Percentiles rank a stretch among this genome's conserved stretches.
Conservation (phyloP, 192 early-diverging fungal species). For the Umbelopsis ramanniana region DNA sequence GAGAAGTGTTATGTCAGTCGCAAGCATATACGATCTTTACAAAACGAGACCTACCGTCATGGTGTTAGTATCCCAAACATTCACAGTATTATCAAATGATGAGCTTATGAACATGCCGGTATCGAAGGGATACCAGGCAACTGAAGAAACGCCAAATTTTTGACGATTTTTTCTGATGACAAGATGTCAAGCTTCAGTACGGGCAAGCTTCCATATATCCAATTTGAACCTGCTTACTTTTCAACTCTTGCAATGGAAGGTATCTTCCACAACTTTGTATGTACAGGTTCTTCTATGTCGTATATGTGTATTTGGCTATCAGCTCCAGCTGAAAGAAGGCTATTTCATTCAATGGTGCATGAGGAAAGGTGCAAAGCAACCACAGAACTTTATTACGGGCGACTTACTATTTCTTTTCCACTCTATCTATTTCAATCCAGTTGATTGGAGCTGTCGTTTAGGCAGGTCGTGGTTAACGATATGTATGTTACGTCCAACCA, state of each 20-base stretch:
- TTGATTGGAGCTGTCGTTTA: slow-evolving; percentile 45
- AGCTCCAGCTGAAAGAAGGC: slow-evolving; percentile 64
- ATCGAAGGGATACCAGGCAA: slow-evolving; percentile 85
- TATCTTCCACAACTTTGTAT: slow-evolving; percentile 24
- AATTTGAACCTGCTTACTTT: slow-evolving; percentile 34
- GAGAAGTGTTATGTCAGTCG: slow-evolving; percentile 4
- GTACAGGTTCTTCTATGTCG: slow-evolving; percentile 54
- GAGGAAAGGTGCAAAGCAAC: neutral
- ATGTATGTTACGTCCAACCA: neutral
- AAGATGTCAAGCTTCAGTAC: neutral
- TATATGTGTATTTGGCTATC: slow-evolving; percentile 64
- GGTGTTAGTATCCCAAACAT: slow-evolving; percentile 80
- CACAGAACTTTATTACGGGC: neutral
- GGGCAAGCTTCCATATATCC: neutral
- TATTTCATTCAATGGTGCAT: slow-evolving; percentile 24
- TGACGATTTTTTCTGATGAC: slow-evolving; percentile 54
- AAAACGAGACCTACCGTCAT: slow-evolving; percentile 57
- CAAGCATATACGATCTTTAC: neutral
- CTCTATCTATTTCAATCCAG: slow-evolving; percentile 54
- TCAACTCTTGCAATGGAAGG: slow-evolving; percentile 35
- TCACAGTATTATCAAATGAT: slow-evolving; percentile 77
- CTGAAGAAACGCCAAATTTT: slow-evolving; percentile 65
- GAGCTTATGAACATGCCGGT: slow-evolving; percentile 83
- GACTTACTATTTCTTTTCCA: slow-evolving; percentile 62
- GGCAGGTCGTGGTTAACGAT: neutral